These are phyloP conservation scores for Diospyros lotus DNA, from an alignment of 148 eudicot genomes.

Conservation along the genomic window DNA sequence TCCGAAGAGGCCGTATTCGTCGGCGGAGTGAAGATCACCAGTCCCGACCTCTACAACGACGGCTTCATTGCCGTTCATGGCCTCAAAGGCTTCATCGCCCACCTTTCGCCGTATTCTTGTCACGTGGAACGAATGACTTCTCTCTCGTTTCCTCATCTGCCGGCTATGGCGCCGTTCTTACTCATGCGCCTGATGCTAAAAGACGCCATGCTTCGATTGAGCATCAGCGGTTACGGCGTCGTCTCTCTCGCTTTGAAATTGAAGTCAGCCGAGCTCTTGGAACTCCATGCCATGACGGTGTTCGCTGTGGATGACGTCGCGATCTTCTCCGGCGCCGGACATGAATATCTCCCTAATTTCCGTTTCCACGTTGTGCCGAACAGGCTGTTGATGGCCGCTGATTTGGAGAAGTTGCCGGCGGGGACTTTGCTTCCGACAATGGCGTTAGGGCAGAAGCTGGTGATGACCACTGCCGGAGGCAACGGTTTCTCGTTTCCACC, in stretches of 20 bases:
- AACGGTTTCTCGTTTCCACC: constrained; percentile 36
- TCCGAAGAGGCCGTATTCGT: constrained; percentile 32
- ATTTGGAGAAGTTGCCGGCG: constrained; percentile 46
- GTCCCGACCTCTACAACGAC: constrained; percentile 42
- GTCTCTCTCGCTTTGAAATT: constrained; percentile 11
- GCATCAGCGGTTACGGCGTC: constrained; percentile 13
- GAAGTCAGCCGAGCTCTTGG: constrained; percentile 9
- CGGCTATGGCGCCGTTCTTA: constrained; percentile 24
- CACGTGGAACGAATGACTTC: constrained; percentile 44
- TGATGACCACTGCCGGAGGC: constrained; percentile 49
- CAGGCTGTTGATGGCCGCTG: constrained; percentile 40
- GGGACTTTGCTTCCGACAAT: constrained; percentile 52
- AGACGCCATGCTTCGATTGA: constrained; percentile 10
- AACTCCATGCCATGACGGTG: constrained; percentile 8
- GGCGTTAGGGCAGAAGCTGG: constrained; percentile 41
- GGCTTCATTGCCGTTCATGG: constrained; percentile 51
- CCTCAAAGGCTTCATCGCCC: constrained; percentile 62
- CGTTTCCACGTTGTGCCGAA: constrained; percentile 72
- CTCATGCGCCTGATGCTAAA: constrained; percentile 35
- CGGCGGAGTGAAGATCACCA: constrained; percentile 52
- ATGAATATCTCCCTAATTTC: constrained; percentile 42
- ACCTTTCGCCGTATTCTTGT: constrained; percentile 64
- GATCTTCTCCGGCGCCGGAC: constrained; percentile 49
- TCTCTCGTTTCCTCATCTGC: constrained; percentile 37
- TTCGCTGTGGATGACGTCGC: constrained; percentile 40